Evolutionary conservation across 257 asterid genomes (phyloP), one percentile per base, ranked within the genome.

Genomic region (Rubia yunnanensis): DNA sequence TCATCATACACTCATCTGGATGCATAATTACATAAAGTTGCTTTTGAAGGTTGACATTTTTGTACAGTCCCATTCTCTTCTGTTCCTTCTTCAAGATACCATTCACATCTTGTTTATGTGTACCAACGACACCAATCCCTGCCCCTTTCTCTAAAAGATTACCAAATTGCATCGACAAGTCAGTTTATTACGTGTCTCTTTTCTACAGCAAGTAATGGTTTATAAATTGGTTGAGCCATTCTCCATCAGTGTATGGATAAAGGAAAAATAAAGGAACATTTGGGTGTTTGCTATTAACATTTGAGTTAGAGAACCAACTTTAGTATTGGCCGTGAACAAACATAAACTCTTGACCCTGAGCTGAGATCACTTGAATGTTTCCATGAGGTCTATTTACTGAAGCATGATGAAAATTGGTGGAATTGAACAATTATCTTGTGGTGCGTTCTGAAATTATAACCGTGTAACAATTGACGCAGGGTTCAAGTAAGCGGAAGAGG

Each of bases 401-500:
- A 27, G 36, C 9, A 56, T 26, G 20, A 13, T 56, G 18, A 26
- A 56, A 55, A 27, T 23, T 50, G 30, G 5, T 17, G 10, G 10
- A 5, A 50, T 4, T 31, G 26, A 20, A 38, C 28, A 60, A 32
- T n/a, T 59, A 10, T 30, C 4, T 15, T 59, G 44, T 17, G 22
- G 65, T 60, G 5, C 49, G 55, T 39, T 32, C 54, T 39, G 55
- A 32, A 63, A 63, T 38, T 5, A 23, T 63, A 4, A 22, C 24
- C 26, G 32, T 14, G 54, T 60, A 10, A 44, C 46, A 68, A 55
- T 77, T 46, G 77, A 57, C 17, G 52, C 84, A 91, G 95, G 73
- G 68, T 66, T 78, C 73, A 55, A 72, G 80, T 49, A 86, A 86
- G 72, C 83, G 95, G 61, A 88, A 87, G 84, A 82, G 95, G 55